phyloP scores from a whole-genome alignment of 805 yeast species.

The Kuraishia molischiana region DNA sequence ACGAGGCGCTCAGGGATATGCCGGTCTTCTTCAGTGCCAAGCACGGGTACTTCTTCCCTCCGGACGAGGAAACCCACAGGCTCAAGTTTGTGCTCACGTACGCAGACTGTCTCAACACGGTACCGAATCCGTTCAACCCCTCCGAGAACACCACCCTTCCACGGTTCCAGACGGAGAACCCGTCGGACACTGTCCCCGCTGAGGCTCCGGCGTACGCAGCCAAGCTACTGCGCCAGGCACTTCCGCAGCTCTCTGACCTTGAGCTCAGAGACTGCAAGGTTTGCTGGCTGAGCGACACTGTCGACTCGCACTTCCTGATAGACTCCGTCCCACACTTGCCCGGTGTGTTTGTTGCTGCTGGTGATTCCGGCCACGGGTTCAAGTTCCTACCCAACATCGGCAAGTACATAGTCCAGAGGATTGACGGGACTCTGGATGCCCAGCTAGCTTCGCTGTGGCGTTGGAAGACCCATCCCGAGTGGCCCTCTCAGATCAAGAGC shows the following conservation, averaged over 20 bases:
- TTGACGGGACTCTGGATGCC: constrained; percentile 14
- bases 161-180: constrained; percentile 17
- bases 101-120: constrained; percentile 12
- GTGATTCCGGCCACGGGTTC: constrained; percentile 33
- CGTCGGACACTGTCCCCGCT: constrained; percentile 21
- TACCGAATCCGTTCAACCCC: constrained; percentile 17
- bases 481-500: constrained; percentile 6
- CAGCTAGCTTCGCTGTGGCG: constrained; percentile 16
- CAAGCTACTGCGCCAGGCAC: constrained; percentile 13
- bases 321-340: constrained; percentile 19
- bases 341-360: constrained; percentile 25
- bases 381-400: constrained; percentile 33
- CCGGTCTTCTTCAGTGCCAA: constrained; percentile 34
- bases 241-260: constrained; percentile 27
- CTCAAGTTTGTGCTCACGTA: constrained; percentile 26
- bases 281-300: constrained; percentile 20
- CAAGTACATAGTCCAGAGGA: constrained; percentile 19
- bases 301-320: constrained; percentile 24
- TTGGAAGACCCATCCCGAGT: constrained; percentile 15
- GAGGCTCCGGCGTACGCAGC: constrained; percentile 16
- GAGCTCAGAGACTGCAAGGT: constrained; percentile 7
- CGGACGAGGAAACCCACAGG: constrained; percentile 25
- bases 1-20: constrained; percentile 20
- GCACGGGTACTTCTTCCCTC: constrained; percentile 37
- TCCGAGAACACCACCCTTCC: constrained; percentile 19